Evolutionary conservation across 2,329 filamentous ascomycete species (phyloP), one percentile per base, ranked within the genome.

Genomic region (Sphaerulina musiva): DNA sequence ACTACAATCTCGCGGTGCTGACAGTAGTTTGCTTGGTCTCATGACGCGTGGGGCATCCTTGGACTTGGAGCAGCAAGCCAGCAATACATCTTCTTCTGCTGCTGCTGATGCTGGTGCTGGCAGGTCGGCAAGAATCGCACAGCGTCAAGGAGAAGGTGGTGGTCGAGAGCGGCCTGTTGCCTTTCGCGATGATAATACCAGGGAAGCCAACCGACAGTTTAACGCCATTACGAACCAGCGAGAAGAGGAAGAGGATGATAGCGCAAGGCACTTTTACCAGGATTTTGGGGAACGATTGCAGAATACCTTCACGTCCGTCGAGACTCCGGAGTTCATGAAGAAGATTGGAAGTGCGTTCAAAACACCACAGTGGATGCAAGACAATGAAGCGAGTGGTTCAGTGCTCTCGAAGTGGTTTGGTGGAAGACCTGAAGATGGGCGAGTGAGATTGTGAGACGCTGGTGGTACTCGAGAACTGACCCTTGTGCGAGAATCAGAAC

Each of bases 271-370:
- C 60, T 89, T 95, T 70, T 90, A 97, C 66, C 81, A 87, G 61
- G 85, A 86, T 34, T 83, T 97, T 57, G 84, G 87, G 0, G 87
- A 95, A 67, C 80, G 92, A 36, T 84, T 98, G 63, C 87, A 85
- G 71, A 98, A 98, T 66, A 97, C 93, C 0, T 82, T 97, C 49
- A 92, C 97, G 57, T 86, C 83, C 0, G 79, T 89, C 1, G 86
- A 90, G 49, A 79, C 85, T 31, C 92, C 93, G 0, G 84, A 84
- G 59, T 97, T 58, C 47, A 75, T 95, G 59, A 80, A 83, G 62
- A 85, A 87, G 26, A 76, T 89, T 29, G 80, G 82, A 1, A 78
- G 81, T 54, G 80, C 80, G 7, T 81, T 91, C 70, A 88, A 85
- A 70, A 82, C 85, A 66, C 89, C 89, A 4, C 86, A 83, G 64